These are phyloP conservation scores for Astrothelium macrocarpum DNA, from an alignment of 495 filamentous ascomycete genomes.

Conservation along the genomic window DNA sequence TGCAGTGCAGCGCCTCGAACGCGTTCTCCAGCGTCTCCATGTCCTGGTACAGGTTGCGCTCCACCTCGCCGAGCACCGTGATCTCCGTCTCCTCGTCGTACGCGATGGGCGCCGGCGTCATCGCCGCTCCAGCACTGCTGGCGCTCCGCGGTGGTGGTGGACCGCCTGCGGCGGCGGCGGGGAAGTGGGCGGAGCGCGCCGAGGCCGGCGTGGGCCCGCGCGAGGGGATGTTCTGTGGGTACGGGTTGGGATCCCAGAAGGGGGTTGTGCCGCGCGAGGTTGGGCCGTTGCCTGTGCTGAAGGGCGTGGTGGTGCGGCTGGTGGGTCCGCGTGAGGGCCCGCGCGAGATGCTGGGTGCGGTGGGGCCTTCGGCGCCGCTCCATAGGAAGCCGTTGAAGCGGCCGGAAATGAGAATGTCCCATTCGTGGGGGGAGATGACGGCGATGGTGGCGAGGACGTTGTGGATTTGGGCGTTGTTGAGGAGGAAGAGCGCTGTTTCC, in stretches of 20 bases:
- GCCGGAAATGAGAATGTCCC: conserved; percentile 92
- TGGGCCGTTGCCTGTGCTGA: conserved; percentile 24
- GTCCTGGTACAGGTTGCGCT: conserved; percentile 82
- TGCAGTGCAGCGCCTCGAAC: conserved; percentile 81
- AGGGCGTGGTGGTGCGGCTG: conserved; percentile 28
- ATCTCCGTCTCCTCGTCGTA: conserved; percentile 94
- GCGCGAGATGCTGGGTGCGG: conserved; percentile 45
- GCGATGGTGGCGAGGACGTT: conserved; percentile 80
- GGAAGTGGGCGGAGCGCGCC: conserved; percentile 24
- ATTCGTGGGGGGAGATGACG: conserved; percentile 76
- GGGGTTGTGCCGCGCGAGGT: conserved; percentile 27
- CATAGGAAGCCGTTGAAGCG: conserved; percentile 96
- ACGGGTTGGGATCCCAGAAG: conserved; percentile 19
- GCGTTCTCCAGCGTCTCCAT: conserved; percentile 95
- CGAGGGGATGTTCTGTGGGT: conserved; percentile 25
- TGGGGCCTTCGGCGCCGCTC: conserved; percentile 67
- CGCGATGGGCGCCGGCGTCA: conserved; percentile 69
- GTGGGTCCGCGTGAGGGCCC: conserved; percentile 33
- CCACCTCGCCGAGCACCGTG: conserved; percentile 75
- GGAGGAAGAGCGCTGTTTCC: conserved; percentile 77
- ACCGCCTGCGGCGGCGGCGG: neutral
- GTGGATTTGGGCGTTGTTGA: conserved; percentile 73
- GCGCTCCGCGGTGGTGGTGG: conserved; percentile 5
- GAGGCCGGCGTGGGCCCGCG: conserved; percentile 31
- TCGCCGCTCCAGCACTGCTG: too few relatives aligned